A percentile compares a stretch with the other conserved stretches of the same genome.
These are phyloP conservation scores for Paraphoma sp. DNA, from an alignment of 2,329 filamentous ascomycete species.

Conservation along the genomic window DNA sequence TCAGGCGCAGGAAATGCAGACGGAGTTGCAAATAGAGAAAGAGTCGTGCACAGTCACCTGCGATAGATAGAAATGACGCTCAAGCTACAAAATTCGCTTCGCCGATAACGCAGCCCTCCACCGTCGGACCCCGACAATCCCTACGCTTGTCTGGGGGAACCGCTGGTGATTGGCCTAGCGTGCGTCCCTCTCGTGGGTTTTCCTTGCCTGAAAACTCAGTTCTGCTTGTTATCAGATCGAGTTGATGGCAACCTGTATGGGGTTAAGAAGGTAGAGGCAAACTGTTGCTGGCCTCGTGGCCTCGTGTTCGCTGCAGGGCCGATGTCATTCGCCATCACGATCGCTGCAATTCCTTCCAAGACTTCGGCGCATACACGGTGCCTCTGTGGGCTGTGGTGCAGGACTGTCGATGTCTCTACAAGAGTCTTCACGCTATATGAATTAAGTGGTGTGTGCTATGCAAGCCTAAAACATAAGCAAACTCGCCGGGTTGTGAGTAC, in stretches of 20 bases:
- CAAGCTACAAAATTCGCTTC: conserved; percentile 40
- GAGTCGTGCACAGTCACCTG: conserved; percentile 6
- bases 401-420: no score
- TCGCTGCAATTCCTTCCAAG: no score
- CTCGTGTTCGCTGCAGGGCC: neutral
- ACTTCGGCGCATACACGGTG: neutral
- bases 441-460: no score
- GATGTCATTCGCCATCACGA: no score
- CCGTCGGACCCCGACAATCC: conserved; percentile 19
- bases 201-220: neutral
- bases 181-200: neutral
- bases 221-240: conserved; percentile 4
- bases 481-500: no score
- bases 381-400: no score
- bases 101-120: conserved; percentile 39
- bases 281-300: neutral
- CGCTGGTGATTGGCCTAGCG: conserved; percentile 17
- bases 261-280: neutral
- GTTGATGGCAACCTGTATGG: neutral
- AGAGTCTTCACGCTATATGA: no score
- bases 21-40: neutral
- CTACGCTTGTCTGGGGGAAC: conserved; percentile 24
- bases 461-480: no score
- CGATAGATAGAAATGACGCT: conserved; percentile 22
- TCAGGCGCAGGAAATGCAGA: conserved; percentile 23